Conservation (phyloP, 108 stramenopile species). For the Seminavis robusta region DNA sequence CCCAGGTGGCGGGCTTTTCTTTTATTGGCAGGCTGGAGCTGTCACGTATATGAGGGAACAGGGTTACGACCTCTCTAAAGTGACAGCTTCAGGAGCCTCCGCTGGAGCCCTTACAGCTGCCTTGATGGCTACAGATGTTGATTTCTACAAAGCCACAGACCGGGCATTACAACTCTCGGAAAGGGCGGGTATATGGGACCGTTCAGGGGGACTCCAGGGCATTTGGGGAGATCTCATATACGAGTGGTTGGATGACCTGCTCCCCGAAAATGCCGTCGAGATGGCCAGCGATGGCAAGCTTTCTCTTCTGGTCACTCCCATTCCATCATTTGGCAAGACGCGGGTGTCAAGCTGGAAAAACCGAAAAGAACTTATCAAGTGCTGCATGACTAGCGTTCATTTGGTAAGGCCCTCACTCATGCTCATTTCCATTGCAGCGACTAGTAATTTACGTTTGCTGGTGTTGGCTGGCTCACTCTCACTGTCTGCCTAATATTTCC, state of each 20-base stretch:
- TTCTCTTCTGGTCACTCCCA: conserved; percentile 57
- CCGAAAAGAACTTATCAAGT: conserved; percentile 70
- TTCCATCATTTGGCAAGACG: conserved; percentile 60
- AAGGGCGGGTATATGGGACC: conserved; percentile 80
- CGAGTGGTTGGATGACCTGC: conserved; percentile 75
- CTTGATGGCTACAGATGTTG: conserved; percentile 62
- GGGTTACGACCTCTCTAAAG: conserved; percentile 46
- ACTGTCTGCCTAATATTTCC: not conserved
- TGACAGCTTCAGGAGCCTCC: conserved; percentile 70
- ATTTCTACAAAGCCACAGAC: conserved; percentile 74
- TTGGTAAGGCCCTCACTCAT: conserved; percentile 50
- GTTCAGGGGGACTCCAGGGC: conserved; percentile 75
- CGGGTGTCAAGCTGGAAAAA: conserved; percentile 56
- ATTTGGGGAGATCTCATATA: conserved; percentile 86
- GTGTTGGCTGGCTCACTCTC: conserved; percentile 1
- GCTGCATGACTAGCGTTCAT: conserved; percentile 91
- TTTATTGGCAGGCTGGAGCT: conserved; percentile 92
- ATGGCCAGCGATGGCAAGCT: conserved; percentile 29
- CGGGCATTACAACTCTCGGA: conserved; percentile 69
- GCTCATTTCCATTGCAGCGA: not conserved
- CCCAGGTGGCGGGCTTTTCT: conserved; percentile 87
- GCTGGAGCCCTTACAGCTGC: conserved; percentile 87
- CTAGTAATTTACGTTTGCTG: not conserved
- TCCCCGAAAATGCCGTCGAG: conserved; percentile 63
- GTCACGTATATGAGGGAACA: conserved; percentile 62